phyloP scores from a whole-genome alignment of 2,329 filamentous ascomycete species.

The Penicillium oxalicum region DNA sequence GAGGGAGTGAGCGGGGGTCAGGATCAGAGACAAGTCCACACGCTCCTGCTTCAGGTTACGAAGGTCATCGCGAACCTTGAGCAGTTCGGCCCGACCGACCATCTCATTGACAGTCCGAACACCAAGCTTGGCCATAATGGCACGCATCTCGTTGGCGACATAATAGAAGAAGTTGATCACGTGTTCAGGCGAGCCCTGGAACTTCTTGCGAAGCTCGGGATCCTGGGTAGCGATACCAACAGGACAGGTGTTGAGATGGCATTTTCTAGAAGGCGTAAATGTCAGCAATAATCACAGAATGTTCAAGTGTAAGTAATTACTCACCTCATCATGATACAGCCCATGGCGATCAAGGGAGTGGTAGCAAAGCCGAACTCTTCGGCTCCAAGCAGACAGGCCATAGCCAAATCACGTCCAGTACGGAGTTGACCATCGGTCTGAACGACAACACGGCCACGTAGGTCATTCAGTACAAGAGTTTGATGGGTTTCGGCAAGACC shows the following conservation, averaged over 20 bases:
- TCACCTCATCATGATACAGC: slow-evolving; percentile 82
- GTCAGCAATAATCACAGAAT: neutral
- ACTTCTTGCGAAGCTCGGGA: slow-evolving; percentile 89
- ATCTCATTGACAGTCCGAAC: slow-evolving; percentile 96
- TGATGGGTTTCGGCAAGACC: slow-evolving; percentile 97
- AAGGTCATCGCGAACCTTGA: slow-evolving; percentile 82
- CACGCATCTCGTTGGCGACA: slow-evolving; percentile 87
- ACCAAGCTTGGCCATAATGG: slow-evolving; percentile 93
- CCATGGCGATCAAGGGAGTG: slow-evolving; percentile 90
- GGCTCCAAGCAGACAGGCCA: slow-evolving; percentile 91
- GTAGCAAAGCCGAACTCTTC: slow-evolving; percentile 98
- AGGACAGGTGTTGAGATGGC: slow-evolving; percentile 66
- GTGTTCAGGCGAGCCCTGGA: slow-evolving; percentile 85
- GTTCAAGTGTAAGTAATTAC: neutral
- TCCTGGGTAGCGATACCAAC: slow-evolving; percentile 96
- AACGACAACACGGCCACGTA: slow-evolving; percentile 89
- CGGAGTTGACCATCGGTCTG: slow-evolving; percentile 93
- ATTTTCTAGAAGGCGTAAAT: slow-evolving; percentile 18
- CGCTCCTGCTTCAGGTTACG: slow-evolving; percentile 84
- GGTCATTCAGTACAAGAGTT: slow-evolving; percentile 89
- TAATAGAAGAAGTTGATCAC: slow-evolving; percentile 99
- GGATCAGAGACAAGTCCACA: slow-evolving; percentile 84
- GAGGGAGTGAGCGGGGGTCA: slow-evolving; percentile 93
- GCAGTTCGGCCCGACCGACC: slow-evolving; percentile 84
- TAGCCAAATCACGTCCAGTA: slow-evolving; percentile 87